Evolutionary conservation across 495 filamentous ascomycete species (phyloP).

Genomic region (Geoglossum glabrum): DNA sequence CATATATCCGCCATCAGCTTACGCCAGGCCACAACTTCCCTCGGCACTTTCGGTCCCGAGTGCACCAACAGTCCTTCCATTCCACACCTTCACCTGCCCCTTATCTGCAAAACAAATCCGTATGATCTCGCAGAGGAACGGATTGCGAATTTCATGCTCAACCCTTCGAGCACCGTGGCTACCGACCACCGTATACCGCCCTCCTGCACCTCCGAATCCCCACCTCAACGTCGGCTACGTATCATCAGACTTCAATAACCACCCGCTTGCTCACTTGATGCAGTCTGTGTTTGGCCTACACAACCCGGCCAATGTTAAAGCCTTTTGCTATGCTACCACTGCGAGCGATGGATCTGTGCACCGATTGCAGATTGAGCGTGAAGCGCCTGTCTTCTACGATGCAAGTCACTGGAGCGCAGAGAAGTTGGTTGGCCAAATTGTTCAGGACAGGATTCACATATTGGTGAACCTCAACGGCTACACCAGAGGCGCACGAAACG

Average conservation of each 20-base stretch:
- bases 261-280: slow-evolving; percentile 93
- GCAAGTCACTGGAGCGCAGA: slow-evolving; percentile 76
- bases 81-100: slow-evolving; percentile 94
- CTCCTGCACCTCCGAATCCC: slow-evolving; percentile 63
- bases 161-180: slow-evolving; percentile 77
- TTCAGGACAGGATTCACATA: slow-evolving; percentile 87
- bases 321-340: slow-evolving; percentile 95
- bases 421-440: slow-evolving; percentile 69
- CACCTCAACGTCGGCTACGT: slow-evolving; percentile 85
- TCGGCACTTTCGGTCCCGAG: slow-evolving; percentile 56
- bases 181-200: slow-evolving; percentile 57
- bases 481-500: slow-evolving; percentile 89
- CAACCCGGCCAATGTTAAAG: slow-evolving; percentile 47
- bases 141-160: slow-evolving; percentile 74
- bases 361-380: slow-evolving; percentile 81
- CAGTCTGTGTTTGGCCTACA: slow-evolving; percentile 96
- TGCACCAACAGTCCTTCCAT: slow-evolving; percentile 91
- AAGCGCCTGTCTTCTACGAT: slow-evolving; percentile 83
- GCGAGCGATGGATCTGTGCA: slow-evolving; percentile 79
- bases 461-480: slow-evolving; percentile 96
- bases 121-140: slow-evolving; percentile 89
- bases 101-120: slow-evolving; percentile 86
- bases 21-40: slow-evolving; percentile 60
- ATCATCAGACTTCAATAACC: slow-evolving; percentile 98
- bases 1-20: slow-evolving; percentile 35